Evolutionary conservation across 805 yeast genomes (phyloP), one percentile per base, ranked within the genome.

Genomic region (Barnettozyma siamensis): DNA sequence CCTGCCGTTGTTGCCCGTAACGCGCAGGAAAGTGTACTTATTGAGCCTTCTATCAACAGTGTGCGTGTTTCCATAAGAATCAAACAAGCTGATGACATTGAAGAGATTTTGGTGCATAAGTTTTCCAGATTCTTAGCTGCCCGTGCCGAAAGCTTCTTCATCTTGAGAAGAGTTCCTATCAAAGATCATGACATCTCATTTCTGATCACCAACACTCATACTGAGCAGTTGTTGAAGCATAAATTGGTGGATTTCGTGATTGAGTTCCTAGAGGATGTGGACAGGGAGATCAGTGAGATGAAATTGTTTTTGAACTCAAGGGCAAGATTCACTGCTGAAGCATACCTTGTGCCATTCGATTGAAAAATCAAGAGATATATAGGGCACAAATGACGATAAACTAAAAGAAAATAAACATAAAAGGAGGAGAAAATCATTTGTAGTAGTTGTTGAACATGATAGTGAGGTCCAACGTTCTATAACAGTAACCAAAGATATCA

Each of bases 241-340:
- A 93, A 93, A 66, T 75, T 93, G 54, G 95, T 93, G 33, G 99
- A 93, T 64, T 93, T 93, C 63, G 89, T 93, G 53, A 88, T 93
- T 53, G 98, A 93, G 67, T 93, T 93, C 63, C 89, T 93, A 98
- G 98, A 93, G 64, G 99, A 89, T 58, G 99, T 93, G 16, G 99
- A 93, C 64, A 91, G 88, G 69, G 99, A 93, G 65, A 93, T 93
- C 58, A 87, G 96, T 64, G 99, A 93, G 63, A 93, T 93, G 95
- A 93, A 93, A 66, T 74, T 93, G 63, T 93, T 91, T 63, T 76
- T 93, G 62, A 93, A 93, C 59, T 96, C 99, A 12, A 78, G 99
- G 60, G 99, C 99, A 12, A 83, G 99, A 70, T 91, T 88, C 47
- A 94, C 88, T 37, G 99, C 99, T 21, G 99, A 93, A 65, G 91